Base-by-base conservation (phyloP, 306 rosid genomes). In the Cicer judaicum region DNA sequence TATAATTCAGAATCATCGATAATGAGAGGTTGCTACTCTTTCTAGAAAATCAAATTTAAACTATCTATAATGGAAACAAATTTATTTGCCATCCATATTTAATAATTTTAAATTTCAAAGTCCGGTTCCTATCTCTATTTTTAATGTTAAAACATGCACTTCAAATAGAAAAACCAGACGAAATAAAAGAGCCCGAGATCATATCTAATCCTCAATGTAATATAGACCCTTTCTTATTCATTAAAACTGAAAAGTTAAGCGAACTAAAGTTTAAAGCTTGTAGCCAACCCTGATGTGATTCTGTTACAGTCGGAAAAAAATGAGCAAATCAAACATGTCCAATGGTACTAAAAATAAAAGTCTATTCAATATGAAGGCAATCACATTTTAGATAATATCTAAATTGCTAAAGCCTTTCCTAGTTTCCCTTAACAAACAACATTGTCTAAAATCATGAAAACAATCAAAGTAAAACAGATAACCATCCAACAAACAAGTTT, bases 1-100 rank as follows among this genome's bases (percentile, higher is more conserved):
- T 44, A 59, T 61, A 18, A 70, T 64, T 77, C 68, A 83, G 75
- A 81, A 77, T 18, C 46, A 56, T 70, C n/a, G 72, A 19, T 42
- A 15, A 48, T 24, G 43, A 68, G 74, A 54, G 56, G 65, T 36
- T 40, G 12, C 10, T 13, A 44, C 72, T 29, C 48, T 55, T 71
- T 50, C 47, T 14, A 43, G 50, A 55, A 7, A 4, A 68, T 50
- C 42, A 78, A 69, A 15, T 16, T 19, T 36, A 16, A 79, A 48
- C 34, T 24, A 29, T 29, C n/a, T 7, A 66, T 48, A 50, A 21
- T 42, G 49, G n/a, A 64, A 60, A 41, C 49, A 68, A 50, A 62
- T 39, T 36, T 68, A 46, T 59, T 55, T 43, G 60, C 19, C 1
- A 64, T 81, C 48, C 10, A 14, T 21, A 75, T 56, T 10, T 71